phyloP scores from a whole-genome alignment of 192 early-diverging fungal genomes.

The Rhizoclosmatium globosum region DNA sequence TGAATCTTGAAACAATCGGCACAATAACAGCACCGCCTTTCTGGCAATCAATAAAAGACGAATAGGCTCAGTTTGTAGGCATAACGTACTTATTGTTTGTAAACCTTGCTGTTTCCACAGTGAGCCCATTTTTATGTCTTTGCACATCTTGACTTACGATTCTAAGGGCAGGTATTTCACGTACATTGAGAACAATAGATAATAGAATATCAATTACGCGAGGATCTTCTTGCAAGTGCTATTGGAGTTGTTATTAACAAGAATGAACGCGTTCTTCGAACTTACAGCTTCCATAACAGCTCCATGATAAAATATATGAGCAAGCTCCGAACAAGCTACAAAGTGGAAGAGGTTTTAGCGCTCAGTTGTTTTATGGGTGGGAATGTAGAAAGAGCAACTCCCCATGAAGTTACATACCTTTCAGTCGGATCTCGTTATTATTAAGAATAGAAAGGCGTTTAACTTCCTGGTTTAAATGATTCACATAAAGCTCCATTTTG shows the following conservation, averaged over 20 bases:
- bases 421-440: not conserved
- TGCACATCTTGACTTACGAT: constrained; percentile 10
- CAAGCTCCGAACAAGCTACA: constrained; percentile 16
- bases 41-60: not conserved
- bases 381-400: not conserved
- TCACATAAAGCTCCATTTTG: not conserved
- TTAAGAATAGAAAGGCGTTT: not conserved
- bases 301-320: constrained; percentile 23
- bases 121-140: not conserved
- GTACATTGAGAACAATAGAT: not conserved
- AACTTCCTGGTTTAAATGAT: constrained; percentile 5
- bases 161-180: not conserved
- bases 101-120: constrained; percentile 9
- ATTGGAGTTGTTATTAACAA: not conserved
- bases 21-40: not conserved
- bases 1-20: constrained; percentile 18
- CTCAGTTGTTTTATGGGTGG: not conserved
- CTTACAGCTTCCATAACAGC: constrained; percentile 25
- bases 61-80: constrained; percentile 4
- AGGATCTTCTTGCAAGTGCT: constrained; percentile 22
- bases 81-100: constrained; percentile 28
- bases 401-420: not conserved
- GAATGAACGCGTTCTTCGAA: not conserved
- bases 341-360: not conserved
- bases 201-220: constrained; percentile 8